A percentile compares a stretch with the other conserved stretches of the same genome.
Conservation (phyloP, 805 yeast genomes). For the Ogataea degrootiae region DNA sequence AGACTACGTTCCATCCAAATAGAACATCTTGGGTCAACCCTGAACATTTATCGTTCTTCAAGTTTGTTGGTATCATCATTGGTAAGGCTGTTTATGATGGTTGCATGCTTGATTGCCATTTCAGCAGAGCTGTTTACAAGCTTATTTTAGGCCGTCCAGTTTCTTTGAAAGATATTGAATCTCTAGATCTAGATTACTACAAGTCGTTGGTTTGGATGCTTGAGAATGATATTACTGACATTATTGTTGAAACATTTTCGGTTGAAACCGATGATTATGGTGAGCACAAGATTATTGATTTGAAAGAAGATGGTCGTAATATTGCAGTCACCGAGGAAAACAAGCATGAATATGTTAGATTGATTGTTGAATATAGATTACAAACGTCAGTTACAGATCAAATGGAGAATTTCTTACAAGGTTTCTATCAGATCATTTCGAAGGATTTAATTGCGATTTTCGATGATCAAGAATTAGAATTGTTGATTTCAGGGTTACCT, state of each 20-base stretch:
- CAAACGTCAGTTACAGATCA: constrained; percentile 83
- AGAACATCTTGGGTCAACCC: constrained; percentile 89
- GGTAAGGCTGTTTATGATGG: constrained; percentile 92
- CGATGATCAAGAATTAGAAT: constrained; percentile 93
- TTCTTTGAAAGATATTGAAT: constrained; percentile 89
- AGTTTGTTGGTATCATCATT: constrained; percentile 87
- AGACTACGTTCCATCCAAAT: constrained; percentile 93
- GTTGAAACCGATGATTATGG: constrained; percentile 94
- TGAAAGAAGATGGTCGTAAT: constrained; percentile 76
- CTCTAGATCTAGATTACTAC: constrained; percentile 85
- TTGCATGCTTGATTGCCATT: constrained; percentile 86
- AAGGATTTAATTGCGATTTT: constrained; percentile 78
- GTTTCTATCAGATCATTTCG: constrained; percentile 88
- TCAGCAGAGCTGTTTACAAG: constrained; percentile 92
- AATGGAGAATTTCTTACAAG: constrained; percentile 76
- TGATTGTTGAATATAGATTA: constrained; percentile 81
- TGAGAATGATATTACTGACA: constrained; percentile 46
- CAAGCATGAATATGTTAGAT: constrained; percentile 81
- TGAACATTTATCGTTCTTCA: constrained; percentile 87
- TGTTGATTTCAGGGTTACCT: constrained; percentile 90
- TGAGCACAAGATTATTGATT: constrained; percentile 76
- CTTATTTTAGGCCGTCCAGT: constrained; percentile 74
- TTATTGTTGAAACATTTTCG: constrained; percentile 90
- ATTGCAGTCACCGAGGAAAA: constrained; percentile 87
- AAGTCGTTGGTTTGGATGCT: constrained; percentile 90